Base-by-base conservation (phyloP, 106 monocot species). In the Gastrodia elata region DNA sequence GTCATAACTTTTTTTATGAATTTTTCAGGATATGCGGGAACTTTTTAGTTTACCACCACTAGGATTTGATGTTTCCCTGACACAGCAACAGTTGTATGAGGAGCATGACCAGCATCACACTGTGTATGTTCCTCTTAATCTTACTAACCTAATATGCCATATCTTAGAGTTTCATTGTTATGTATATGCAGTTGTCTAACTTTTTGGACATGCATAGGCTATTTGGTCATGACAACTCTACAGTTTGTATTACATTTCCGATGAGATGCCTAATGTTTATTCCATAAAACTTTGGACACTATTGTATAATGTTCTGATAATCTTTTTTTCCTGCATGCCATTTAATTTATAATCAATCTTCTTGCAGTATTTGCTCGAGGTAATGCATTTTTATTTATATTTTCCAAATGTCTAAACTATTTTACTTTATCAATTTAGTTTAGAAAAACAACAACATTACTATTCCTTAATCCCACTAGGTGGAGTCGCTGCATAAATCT, bases 51-150 rank as follows among this genome's bases (percentile, higher is more conserved):
- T 98, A 36, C 98, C 98, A 32, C 72, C 81, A 73, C 80, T 91
- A 71, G 98, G 98, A 38, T 98, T 98, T 98, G 91, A 98, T 76
- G 68, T 98, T 70, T 98, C 98, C 3, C 72, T 88, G 70, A 89
- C 91, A 25, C 93, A 93, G 16, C 72, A 82, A 38, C 91, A 93
- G 42, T 72, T 98, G 42, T 78, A 82, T 64, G 93, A 91, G 73
- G 98, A 98, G 78, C 93, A 98, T 77, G 87, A 71, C 68, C 83
- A 75, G 16, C 91, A 87, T 43, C 68, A 84, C 36, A 72, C 46
- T 20, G 75, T 93, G 93, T 93, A 80, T 65, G 69, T 35, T 11
- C 61, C 61, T 10, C 32, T 24, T 59, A 28, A 28, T 27, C 65
- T 65, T 15, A 35, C 38, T 18, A 6, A 0, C 22, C 27, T 61